Base-by-base conservation (phyloP, 2,329 filamentous ascomycete genomes). In the Ascocoryne sarcoides region DNA sequence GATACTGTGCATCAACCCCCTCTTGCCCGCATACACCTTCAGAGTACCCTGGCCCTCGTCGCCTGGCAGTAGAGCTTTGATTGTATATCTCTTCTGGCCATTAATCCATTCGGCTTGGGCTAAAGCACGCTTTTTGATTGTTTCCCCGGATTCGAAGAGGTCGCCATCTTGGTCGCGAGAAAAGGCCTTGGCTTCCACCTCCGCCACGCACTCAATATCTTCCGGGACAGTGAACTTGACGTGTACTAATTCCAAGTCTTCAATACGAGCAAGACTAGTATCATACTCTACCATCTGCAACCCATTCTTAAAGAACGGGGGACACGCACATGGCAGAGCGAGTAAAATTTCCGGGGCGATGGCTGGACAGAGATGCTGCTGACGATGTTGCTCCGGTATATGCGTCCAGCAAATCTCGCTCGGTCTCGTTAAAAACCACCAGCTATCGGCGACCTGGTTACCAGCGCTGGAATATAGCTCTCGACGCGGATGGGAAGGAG, bases 1-100 rank as follows among this genome's bases (percentile, higher is more conserved):
- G 68, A 92, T 90, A 48, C 85, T 93, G 65, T 96, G 92, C 89
- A 96, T 96, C 40, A 98, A 71, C 1, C 93, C 93, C 47, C 89
- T 79, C 62, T 89, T 92, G 45, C 93, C 92, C 10, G 89, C 90
- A 61, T 95, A 98, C 26, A 98, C 70, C 61, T 93, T 95, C 43
- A 98, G 67, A 10, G 83, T 76, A 31, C 86, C 92, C 31, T 85
- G 82, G 10, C 89, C 89, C 63, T 95, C 90, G 52, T 96, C 90
- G 18, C 87, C 84, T 1, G 93, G 90, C 0, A 98, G 69, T 12
- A 96, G 67, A 1, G 87, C 92, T 63, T 98, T 98, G 57, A 98
- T 71, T 0, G 88, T 94, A 61, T 94, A 95, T 20, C 87, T 79
- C 62, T 98, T 98, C 50, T 82, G 71, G 12, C 88, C 88, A 49